These are phyloP conservation scores for Aureobasidium sp. DNA, from an alignment of 2,329 filamentous ascomycete genomes.

Conservation along the genomic window DNA sequence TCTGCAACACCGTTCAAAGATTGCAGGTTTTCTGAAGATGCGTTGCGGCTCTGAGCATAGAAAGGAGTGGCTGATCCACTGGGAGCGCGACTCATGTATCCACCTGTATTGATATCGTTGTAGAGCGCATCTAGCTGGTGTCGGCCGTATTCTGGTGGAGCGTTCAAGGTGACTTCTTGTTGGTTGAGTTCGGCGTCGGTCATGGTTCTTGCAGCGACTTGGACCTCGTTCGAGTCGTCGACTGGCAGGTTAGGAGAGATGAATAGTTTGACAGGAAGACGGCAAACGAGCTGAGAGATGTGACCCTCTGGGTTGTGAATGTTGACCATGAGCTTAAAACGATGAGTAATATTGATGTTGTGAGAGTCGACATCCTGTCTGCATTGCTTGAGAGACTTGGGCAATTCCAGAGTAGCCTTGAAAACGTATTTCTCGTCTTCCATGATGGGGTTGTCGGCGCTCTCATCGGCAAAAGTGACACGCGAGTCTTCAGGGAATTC, in stretches of 20 bases:
- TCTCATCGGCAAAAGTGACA: conserved; percentile 33
- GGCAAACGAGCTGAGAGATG: conserved; percentile 84
- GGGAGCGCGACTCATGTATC: conserved; percentile 53
- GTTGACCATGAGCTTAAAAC: conserved; percentile 83
- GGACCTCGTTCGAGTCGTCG: conserved; percentile 75
- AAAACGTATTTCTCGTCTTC: conserved; percentile 55
- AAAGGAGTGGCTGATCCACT: conserved; percentile 68
- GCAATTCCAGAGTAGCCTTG: conserved; percentile 57
- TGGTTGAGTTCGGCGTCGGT: conserved; percentile 40
- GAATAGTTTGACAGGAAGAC: conserved; percentile 84
- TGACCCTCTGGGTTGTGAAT: conserved; percentile 94
- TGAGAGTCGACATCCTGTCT: conserved; percentile 84
- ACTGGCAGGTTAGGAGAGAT: conserved; percentile 91
- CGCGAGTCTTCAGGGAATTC: conserved; percentile 32
- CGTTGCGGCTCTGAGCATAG: conserved; percentile 60
- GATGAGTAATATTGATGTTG: conserved; percentile 87
- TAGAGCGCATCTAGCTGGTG: conserved; percentile 88
- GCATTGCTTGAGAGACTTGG: conserved; percentile 74
- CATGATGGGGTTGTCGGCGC: conserved; percentile 31
- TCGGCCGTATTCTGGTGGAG: conserved; percentile 87
- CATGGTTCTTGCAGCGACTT: conserved; percentile 44
- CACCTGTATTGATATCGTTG: conserved; percentile 72
- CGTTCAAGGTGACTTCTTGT: conserved; percentile 55
- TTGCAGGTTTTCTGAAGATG: conserved; percentile 74
- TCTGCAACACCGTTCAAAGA: conserved; percentile 45